These are phyloP conservation scores for Nidula niveotomentosa DNA, from an alignment of 1,284 basidiomycete genomes.

Conservation along the genomic window DNA sequence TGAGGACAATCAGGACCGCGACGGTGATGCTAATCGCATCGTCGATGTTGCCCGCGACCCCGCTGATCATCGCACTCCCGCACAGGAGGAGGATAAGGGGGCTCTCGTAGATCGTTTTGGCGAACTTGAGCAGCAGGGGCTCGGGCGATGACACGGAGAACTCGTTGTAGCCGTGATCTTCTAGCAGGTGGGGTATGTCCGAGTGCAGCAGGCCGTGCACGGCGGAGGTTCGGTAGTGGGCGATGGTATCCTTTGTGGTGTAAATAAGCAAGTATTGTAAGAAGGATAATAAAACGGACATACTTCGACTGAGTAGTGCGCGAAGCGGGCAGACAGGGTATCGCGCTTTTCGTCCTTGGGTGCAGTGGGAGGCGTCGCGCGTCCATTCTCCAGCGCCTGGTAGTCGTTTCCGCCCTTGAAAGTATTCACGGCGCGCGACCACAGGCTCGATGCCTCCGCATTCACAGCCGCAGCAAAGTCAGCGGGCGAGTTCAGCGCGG, in stretches of 20 bases:
- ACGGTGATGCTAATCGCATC: slow-evolving; percentile 93
- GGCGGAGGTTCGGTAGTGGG: slow-evolving; percentile 64
- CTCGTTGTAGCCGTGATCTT: slow-evolving; percentile 87
- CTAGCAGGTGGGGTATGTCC: slow-evolving; percentile 68
- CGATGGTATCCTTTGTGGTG: slow-evolving; percentile 57
- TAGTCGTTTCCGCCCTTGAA: slow-evolving; percentile 40
- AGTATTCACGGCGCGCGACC: slow-evolving; percentile 41
- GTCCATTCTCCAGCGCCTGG: slow-evolving; percentile 25
- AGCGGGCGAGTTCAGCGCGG: slow-evolving; percentile 38
- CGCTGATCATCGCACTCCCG: slow-evolving; percentile 85
- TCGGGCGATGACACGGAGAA: slow-evolving; percentile 88
- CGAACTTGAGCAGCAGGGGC: slow-evolving; percentile 83
- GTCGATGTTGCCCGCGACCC: slow-evolving; percentile 90
- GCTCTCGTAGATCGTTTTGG: slow-evolving; percentile 91
- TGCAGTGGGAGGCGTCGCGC: slow-evolving; percentile 17
- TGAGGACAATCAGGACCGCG: slow-evolving; percentile 92
- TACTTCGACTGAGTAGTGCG: slow-evolving; percentile 54
- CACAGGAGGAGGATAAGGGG: slow-evolving; percentile 90
- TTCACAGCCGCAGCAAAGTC: slow-evolving; percentile 40
- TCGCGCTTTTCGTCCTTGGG: slow-evolving; percentile 31
- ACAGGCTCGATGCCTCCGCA: slow-evolving; percentile 43
- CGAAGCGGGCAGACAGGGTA: slow-evolving; percentile 58
- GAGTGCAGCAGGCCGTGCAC: slow-evolving; percentile 62
- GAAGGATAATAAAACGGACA: slow-evolving; percentile 19
- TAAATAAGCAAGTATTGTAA: slow-evolving; percentile 5